A percentile compares a stretch with the other conserved stretches of the same genome.
Evolutionary conservation across 108 stramenopile species (phyloP).

Genomic region (Pseudonitzschia multiseries): DNA sequence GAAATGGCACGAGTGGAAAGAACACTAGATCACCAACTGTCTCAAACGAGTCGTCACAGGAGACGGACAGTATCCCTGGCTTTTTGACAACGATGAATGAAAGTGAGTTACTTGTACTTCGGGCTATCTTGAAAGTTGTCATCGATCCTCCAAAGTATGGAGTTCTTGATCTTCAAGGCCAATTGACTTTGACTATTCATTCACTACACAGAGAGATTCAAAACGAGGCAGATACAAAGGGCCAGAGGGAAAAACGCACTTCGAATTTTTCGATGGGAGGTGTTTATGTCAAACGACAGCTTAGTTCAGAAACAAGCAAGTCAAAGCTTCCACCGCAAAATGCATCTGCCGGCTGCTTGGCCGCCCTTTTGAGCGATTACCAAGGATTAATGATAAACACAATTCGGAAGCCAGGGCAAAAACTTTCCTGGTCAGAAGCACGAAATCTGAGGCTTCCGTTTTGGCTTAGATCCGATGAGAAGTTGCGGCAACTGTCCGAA

Average conservation of each 20-base stretch:
- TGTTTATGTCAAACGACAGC: constrained; percentile 4
- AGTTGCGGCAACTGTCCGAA: constrained; percentile 61
- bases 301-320: constrained; percentile 26
- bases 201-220: constrained; percentile 42
- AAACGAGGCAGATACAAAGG: constrained; percentile 4
- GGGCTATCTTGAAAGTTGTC: constrained; percentile 60
- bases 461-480: constrained; percentile 81
- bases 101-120: constrained; percentile 58
- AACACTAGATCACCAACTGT: not conserved
- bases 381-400: constrained; percentile 59
- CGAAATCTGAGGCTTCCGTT: constrained; percentile 65
- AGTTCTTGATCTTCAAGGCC: constrained; percentile 50
- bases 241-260: not conserved
- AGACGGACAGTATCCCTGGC: constrained; percentile 23
- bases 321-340: constrained; percentile 34
- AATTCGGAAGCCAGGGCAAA: constrained; percentile 46
- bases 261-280: constrained; percentile 14
- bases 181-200: constrained; percentile 43
- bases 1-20: not conserved
- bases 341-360: constrained; percentile 66
- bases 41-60: not conserved
- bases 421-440: constrained; percentile 68
- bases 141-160: constrained; percentile 56
- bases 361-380: constrained; percentile 68
- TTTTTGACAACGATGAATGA: constrained; percentile 31